A percentile compares a stretch with the other conserved stretches of the same genome.
Evolutionary conservation across 176 grass and related monocot species (phyloP).

Genomic region (Aegilops bicornis): DNA sequence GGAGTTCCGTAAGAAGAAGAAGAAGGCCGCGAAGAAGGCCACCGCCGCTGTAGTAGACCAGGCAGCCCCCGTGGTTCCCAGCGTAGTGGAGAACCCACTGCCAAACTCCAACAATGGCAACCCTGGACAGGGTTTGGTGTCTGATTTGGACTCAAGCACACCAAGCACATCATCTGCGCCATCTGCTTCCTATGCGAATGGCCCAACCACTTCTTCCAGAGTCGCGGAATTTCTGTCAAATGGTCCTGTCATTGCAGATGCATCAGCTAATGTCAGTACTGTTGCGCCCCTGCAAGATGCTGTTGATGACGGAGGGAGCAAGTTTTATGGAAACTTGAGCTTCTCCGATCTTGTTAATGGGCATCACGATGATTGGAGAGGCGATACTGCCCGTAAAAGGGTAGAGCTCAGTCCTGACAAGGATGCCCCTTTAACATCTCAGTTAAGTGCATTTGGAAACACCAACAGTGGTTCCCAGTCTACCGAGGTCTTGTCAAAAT

Average conservation of each 20-base stretch:
- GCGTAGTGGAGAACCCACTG: slow-evolving; percentile 36
- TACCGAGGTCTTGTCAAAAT: slow-evolving; percentile 13
- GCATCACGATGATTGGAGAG: slow-evolving; percentile 73
- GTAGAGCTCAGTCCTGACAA: slow-evolving; percentile 34
- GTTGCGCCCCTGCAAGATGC: slow-evolving; percentile 27
- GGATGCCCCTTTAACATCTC: slow-evolving; percentile 28
- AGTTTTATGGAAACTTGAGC: slow-evolving; percentile 55
- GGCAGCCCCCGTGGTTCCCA: slow-evolving; percentile 25
- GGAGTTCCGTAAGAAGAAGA: slow-evolving; percentile 94
- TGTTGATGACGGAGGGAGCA: slow-evolving; percentile 35
- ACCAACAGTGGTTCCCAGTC: slow-evolving; percentile 20
- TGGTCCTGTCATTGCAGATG: slow-evolving; percentile 19
- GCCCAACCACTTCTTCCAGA: slow-evolving; percentile 28
- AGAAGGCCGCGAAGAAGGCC: slow-evolving; percentile 64
- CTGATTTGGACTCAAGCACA: slow-evolving; percentile 26
- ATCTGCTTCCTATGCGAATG: slow-evolving; percentile 35
- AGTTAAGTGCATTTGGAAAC: slow-evolving; percentile 35
- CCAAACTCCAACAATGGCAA: slow-evolving; percentile 29
- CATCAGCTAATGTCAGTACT: slow-evolving; percentile 27
- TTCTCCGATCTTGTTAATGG: slow-evolving; percentile 77
- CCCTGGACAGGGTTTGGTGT: slow-evolving; percentile 20
- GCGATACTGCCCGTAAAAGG: slow-evolving; percentile 24
- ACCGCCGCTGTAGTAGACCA: slow-evolving; percentile 39
- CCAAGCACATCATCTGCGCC: slow-evolving; percentile 26
- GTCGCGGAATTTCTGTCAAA: slow-evolving; percentile 18